These are phyloP conservation scores for Beauveria asiatica DNA, from an alignment of 2,329 filamentous ascomycete species.

Conservation along the genomic window DNA sequence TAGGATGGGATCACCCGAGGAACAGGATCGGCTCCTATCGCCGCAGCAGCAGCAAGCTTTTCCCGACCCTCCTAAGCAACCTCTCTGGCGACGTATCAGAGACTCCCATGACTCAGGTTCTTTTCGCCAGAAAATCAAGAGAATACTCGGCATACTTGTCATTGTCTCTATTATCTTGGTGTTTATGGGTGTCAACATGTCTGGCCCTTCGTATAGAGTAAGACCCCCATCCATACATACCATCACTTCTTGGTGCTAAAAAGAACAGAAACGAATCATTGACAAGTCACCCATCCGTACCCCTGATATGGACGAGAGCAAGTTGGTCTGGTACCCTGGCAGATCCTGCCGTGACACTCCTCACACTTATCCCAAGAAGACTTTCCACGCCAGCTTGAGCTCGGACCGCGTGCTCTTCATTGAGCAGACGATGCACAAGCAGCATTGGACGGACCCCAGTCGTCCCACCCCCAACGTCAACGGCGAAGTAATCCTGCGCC, in stretches of 20 bases:
- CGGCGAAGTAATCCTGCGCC: constrained; percentile 38
- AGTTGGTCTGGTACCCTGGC: constrained; percentile 21
- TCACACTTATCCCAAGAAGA: constrained; percentile 14
- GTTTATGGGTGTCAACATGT: constrained; percentile 18
- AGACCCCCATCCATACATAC: constrained; percentile 1
- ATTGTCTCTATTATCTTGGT: constrained; percentile 25
- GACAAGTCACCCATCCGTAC: constrained; percentile 19
- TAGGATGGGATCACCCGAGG: constrained; percentile 34
- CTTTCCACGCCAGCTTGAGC: constrained; percentile 25
- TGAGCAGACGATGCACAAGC: constrained; percentile 26
- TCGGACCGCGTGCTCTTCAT: constrained; percentile 29
- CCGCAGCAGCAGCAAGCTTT: constrained; percentile 40
- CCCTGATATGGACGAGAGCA: constrained; percentile 15
- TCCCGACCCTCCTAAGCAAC: constrained; percentile 17
- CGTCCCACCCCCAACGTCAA: constrained; percentile 26
- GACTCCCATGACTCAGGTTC: constrained; percentile 14
- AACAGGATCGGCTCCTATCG: constrained; percentile 34
- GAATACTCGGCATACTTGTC: constrained; percentile 23
- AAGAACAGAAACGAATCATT: constrained; percentile 15
- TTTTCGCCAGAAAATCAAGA: constrained; percentile 22
- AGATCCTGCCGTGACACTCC: constrained; percentile 20
- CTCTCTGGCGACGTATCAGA: constrained; percentile 24
- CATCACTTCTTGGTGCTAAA: background rate
- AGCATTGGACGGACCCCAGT: constrained; percentile 14
- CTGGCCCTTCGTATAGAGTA: constrained; percentile 22